Evolutionary conservation across 2,329 filamentous ascomycete genomes (phyloP), one percentile per base, ranked within the genome.

Genomic region (Ceratocystis huliohia): DNA sequence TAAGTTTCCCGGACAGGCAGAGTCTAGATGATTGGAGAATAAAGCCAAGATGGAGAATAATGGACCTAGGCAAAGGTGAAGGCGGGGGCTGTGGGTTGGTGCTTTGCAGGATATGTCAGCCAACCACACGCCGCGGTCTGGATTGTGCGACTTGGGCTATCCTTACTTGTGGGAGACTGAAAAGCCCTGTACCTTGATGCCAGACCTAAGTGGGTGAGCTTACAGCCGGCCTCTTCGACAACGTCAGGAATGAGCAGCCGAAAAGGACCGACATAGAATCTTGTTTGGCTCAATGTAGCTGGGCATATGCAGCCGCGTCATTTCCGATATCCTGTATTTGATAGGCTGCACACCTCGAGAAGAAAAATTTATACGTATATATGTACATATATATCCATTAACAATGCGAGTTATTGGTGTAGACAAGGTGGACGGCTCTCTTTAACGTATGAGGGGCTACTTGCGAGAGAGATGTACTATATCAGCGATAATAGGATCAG

Each of bases 121-220:
- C 56, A 59, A 20, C 56, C 25, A 59, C 56, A 59, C 30, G 56
- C 28, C 56, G 56, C 56, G 33, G 17, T 59, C 56, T 59, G 56
- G 56, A 37, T 37, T 37, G 56, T 59, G 56, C 56, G 28, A 59
- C 56, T 59, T 59, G 56, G 56, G n/a, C 56, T 59, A 59, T 37
- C 25, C 56, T 33, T 59, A 33, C 30, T 59, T 59, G 33, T 50
- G n/a, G 30, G 37, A n/a, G 10, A 15, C 37, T 10, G 37, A 13
- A 41, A 41, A 41, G 37, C 37, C 17, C 56, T 33, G 56, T 59
- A 59, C 28, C 56, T 59, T 37, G 56, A 59, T 30, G 25, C 48
- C 17, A 20, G 10, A 53, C 20, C 37, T 4, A 15, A 41, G 37
- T 33, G 15, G 37, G 37, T 41, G 37, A 13, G 37, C 10, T 13